Conservation (phyloP, 177 flowering plant species). For the Vitis hybrid region DNA sequence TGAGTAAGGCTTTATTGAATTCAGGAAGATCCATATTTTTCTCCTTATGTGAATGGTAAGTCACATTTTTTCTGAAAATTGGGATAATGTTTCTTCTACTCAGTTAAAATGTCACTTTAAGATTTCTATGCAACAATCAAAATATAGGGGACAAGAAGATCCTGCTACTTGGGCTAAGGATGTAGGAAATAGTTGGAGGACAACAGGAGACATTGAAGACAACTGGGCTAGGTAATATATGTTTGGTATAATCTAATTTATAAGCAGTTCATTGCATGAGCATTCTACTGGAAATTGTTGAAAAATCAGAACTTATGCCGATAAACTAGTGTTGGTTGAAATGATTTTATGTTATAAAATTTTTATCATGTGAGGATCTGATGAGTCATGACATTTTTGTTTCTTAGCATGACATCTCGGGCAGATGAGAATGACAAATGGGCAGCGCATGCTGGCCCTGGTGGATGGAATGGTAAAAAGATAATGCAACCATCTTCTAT, state of each 20-base stretch:
- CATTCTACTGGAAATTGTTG: no score
- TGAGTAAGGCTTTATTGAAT: conserved; percentile 66
- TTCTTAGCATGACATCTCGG: conserved; percentile 42
- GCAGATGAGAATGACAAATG: conserved; percentile 74
- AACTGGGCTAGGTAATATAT: conserved; percentile 57
- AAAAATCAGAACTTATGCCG: no score
- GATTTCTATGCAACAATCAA: background rate
- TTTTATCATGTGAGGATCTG: no score
- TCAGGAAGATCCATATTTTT: conserved; percentile 68
- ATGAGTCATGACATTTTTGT: background rate
- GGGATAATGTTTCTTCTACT: no score
- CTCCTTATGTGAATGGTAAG: conserved; percentile 86
- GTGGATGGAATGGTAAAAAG: conserved; percentile 81
- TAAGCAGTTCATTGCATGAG: no score
- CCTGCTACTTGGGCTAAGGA: conserved; percentile 79
- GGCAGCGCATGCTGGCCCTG: conserved; percentile 81
- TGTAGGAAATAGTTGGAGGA: conserved; percentile 85
- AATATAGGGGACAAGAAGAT: conserved; percentile 62
- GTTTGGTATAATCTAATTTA: no score
- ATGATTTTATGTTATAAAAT: no score
- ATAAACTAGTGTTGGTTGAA: no score
- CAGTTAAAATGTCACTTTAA: background rate
- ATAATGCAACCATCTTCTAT: background rate
- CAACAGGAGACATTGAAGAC: conserved; percentile 77
- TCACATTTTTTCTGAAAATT: background rate